Evolutionary conservation across 331 rosid genomes (phyloP).

Genomic region (Malus hybrid): DNA sequence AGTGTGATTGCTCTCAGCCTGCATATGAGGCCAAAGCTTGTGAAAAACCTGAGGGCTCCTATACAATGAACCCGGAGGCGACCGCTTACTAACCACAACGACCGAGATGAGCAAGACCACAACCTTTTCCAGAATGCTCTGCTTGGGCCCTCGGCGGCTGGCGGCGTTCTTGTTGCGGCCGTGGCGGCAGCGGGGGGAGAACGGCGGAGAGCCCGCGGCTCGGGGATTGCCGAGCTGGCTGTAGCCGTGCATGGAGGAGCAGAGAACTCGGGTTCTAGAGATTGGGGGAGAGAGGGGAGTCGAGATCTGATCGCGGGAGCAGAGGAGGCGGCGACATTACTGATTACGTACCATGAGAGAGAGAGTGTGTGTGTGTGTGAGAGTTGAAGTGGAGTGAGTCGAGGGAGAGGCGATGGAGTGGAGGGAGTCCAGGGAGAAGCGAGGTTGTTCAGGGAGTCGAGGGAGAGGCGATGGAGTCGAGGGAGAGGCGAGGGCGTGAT

Average conservation of each 20-base stretch:
- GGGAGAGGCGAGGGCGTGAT: too few relatives aligned
- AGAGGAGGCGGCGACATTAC: background rate
- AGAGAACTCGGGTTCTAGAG: slow-evolving; percentile 3
- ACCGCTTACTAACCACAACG: slow-evolving; percentile 49
- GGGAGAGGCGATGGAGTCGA: too few relatives aligned
- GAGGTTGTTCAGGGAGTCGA: too few relatives aligned
- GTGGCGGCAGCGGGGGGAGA: slow-evolving; percentile 63
- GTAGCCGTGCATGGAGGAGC: slow-evolving; percentile 54
- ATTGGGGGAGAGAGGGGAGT: background rate
- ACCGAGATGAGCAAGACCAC: slow-evolving; percentile 49
- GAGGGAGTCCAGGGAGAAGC: too few relatives aligned
- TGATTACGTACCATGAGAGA: too few relatives aligned
- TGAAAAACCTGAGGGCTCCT: slow-evolving; percentile 75
- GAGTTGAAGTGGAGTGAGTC: too few relatives aligned
- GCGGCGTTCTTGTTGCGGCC: slow-evolving; percentile 41
- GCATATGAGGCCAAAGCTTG: slow-evolving; percentile 78
- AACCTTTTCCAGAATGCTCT: slow-evolving; percentile 46
- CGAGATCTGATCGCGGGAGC: slow-evolving; percentile 16
- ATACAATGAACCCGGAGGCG: slow-evolving; percentile 70
- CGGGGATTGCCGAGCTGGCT: slow-evolving; percentile 54
- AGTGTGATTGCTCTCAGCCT: slow-evolving; percentile 40
- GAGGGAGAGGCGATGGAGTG: too few relatives aligned
- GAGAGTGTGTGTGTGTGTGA: too few relatives aligned
- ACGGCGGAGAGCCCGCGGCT: slow-evolving; percentile 47
- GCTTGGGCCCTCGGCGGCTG: slow-evolving; percentile 21